Conservation (phyloP, 768 basidiomycete genomes). For the Astraeus odoratus region DNA sequence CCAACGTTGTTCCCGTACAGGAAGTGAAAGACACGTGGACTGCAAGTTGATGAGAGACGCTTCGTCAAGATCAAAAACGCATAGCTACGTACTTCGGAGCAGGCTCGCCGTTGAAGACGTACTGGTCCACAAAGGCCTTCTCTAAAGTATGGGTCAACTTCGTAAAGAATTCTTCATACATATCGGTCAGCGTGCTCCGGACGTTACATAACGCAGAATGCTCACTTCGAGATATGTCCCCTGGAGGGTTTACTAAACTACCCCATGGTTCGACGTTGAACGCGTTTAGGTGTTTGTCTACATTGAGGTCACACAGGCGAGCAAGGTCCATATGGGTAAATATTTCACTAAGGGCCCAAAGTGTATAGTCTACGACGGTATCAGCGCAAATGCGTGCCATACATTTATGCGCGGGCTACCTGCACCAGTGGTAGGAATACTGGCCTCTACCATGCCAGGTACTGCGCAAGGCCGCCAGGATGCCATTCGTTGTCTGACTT, state of each 20-base stretch:
- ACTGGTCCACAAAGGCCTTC: slow-evolving; percentile 32
- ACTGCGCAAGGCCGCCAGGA: slow-evolving; percentile 28
- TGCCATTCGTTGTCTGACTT: slow-evolving; percentile 45
- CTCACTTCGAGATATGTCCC: slow-evolving; percentile 38
- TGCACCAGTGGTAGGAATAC: slow-evolving; percentile 26
- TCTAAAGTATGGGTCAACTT: slow-evolving; percentile 40
- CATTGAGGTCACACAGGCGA: slow-evolving; percentile 47
- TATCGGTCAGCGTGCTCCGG: slow-evolving; percentile 9
- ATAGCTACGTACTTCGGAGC: slow-evolving; percentile 24
- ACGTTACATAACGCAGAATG: not conserved
- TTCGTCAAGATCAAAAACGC: not conserved
- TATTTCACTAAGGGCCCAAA: slow-evolving; percentile 57
- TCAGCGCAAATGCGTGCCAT: not conserved
- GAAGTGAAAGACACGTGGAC: slow-evolving; percentile 47
- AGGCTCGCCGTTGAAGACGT: slow-evolving; percentile 25
- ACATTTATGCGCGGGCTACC: slow-evolving; percentile 27
- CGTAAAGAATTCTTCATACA: slow-evolving; percentile 42
- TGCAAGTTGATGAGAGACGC: slow-evolving; percentile 4
- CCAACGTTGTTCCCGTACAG: slow-evolving; percentile 41
- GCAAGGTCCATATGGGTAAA: slow-evolving; percentile 68
- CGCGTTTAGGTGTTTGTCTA: slow-evolving; percentile 42
- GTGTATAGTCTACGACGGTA: slow-evolving; percentile 33
- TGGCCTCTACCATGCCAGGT: slow-evolving; percentile 11
- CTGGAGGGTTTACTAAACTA: slow-evolving; percentile 30
- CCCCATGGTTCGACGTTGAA: slow-evolving; percentile 38